Evolutionary conservation across 208 protist species (phyloP), one percentile per base, ranked within the genome.

Genomic region (Leishmania gerbilli): DNA sequence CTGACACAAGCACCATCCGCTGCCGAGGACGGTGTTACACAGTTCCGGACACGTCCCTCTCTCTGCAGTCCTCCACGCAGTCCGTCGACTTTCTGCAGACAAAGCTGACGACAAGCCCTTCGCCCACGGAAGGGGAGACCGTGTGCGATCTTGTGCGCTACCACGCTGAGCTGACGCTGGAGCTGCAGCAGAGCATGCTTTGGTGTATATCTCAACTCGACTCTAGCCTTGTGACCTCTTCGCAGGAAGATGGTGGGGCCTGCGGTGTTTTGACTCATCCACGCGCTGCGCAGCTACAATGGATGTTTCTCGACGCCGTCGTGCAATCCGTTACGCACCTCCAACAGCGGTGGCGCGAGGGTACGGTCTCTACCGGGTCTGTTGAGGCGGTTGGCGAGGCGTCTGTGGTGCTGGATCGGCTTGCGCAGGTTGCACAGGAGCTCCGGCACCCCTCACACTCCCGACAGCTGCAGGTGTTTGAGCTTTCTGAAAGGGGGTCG

Each of bases 111-210:
- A 67, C 71, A 47, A 53, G 42, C 31, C 51, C 76, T 0, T 58
- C 58, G 27, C 69, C 34, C 0, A 11, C 71, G 3, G 76, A 82
- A n/a, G 72, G 17, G 34, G 53, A 60, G 45, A 51, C 62, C 5
- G 0, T 71, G 19, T 24, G 5, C 3, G n/a, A 67, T 69, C 42
- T 79, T 31, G 13, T 69, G 5, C 85, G 78, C 45, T 83, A 79
- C 47, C 87, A 90, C 76, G 84, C 84, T 0, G 71, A 87, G 27
- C 74, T 90, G 62, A 83, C 81, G 19, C 45, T 90, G 27, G 64
- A 65, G 9, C 67, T 90, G 34, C 84, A 90, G 65, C 87, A 88
- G 72, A 72, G 83, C 81, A 83, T 88, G 58, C 69, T 83, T 4
- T 68, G 78, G 15, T 71, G 58, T 37, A 77, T 90, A 53, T 71